These are phyloP conservation scores for Pseudomonodictys pantanalensis DNA, from an alignment of 495 filamentous ascomycete genomes.

Conservation along the genomic window DNA sequence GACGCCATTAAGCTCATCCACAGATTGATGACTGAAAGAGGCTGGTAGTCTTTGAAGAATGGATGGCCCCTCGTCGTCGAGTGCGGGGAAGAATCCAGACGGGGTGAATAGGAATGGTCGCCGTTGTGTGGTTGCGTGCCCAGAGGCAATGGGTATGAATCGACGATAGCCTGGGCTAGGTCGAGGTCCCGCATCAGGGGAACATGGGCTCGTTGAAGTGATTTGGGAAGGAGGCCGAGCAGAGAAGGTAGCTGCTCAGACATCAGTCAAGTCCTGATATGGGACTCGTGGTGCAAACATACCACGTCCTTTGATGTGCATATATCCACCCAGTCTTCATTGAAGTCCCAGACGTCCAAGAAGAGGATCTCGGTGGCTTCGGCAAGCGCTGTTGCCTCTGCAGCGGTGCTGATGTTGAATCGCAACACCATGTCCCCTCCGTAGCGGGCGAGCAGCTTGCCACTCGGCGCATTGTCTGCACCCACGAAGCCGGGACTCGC, in stretches of 20 bases:
- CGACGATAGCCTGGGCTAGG: conserved; percentile 69
- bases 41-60: conserved; percentile 88
- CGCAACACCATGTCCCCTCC: conserved; percentile 80
- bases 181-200: conserved; percentile 69
- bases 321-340: conserved; percentile 81
- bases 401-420: conserved; percentile 69
- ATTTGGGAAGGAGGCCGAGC: conserved; percentile 73
- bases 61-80: conserved; percentile 52
- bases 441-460: conserved; percentile 62
- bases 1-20: conserved; percentile 90
- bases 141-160: conserved; percentile 63
- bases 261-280: not conserved
- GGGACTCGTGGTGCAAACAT: conserved; percentile 29
- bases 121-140: conserved; percentile 22
- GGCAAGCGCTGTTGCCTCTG: conserved; percentile 70
- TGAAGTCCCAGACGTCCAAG: conserved; percentile 88
- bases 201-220: conserved; percentile 68
- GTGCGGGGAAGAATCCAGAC: conserved; percentile 16
- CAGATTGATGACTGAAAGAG: conserved; percentile 68
- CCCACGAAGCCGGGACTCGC: not conserved
- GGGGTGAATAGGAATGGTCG: conserved; percentile 35
- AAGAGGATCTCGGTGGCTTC: conserved; percentile 72
- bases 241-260: conserved; percentile 64
- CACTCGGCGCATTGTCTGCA: not conserved
- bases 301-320: conserved; percentile 75